Evolutionary conservation across 495 filamentous ascomycete species (phyloP).

Genomic region (Penicillium coprophilum): DNA sequence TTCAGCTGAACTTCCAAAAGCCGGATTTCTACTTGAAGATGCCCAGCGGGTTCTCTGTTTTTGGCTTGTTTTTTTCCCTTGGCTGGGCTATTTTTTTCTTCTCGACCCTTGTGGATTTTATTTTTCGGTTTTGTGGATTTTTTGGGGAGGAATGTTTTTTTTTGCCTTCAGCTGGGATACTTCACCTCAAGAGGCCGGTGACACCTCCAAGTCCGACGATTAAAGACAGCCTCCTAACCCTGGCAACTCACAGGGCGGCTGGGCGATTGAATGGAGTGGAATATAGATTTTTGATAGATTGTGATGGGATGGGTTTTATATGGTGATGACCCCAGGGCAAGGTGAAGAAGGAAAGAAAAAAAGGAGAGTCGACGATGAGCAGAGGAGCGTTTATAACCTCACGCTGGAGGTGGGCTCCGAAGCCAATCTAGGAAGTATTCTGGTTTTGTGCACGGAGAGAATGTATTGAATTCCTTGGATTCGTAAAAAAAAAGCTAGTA

Average conservation of each 20-base stretch:
- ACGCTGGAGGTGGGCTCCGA: background rate
- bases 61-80: conserved; percentile 1
- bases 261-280: background rate
- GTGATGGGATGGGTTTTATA: background rate
- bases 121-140: background rate
- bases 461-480: background rate
- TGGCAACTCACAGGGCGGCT: conserved; percentile 1
- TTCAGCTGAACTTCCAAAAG: conserved; percentile 6
- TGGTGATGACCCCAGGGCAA: background rate
- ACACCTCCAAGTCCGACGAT: conserved; percentile 2
- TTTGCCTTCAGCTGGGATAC: conserved; percentile 1
- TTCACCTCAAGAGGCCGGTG: background rate
- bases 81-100: background rate
- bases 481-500: background rate
- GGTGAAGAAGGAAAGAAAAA: conserved; percentile 7
- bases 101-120: background rate
- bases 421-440: background rate
- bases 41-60: background rate
- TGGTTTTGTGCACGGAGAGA: background rate
- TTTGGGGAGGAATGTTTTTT: conserved; percentile 1
- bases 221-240: background rate
- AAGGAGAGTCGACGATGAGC: background rate
- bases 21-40: conserved; percentile 8
- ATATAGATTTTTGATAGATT: background rate
- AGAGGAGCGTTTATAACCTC: background rate